Conservation (phyloP, 495 filamentous ascomycete species). For the Penicillium argentinense region DNA sequence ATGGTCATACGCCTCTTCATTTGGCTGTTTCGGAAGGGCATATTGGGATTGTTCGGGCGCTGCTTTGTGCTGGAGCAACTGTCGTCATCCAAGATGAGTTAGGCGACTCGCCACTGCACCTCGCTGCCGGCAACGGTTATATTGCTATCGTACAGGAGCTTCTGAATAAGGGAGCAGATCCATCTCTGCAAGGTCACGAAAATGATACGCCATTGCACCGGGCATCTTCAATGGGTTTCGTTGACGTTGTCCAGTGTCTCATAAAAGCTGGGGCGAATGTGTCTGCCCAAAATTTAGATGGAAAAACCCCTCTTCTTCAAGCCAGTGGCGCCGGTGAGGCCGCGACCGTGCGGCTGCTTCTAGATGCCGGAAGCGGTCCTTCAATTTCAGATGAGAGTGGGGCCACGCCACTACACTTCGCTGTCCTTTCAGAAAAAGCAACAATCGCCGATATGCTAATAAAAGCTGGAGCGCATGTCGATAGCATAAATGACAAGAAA, state of each 20-base stretch:
- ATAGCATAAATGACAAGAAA: background rate
- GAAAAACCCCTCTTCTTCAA: constrained; percentile 1
- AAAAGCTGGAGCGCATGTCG: background rate
- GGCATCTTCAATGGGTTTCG: background rate
- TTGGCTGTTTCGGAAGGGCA: constrained; percentile 1
- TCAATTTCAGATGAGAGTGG: constrained; percentile 1
- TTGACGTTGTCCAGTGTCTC: constrained; percentile 1
- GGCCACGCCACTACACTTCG: constrained; percentile 1
- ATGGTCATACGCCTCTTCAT: constrained; percentile 3
- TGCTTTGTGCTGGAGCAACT: background rate
- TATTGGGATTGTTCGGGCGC: background rate
- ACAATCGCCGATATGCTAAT: background rate
- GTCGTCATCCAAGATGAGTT: background rate
- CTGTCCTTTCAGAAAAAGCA: constrained; percentile 1
- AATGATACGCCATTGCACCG: background rate
- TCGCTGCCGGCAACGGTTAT: background rate
- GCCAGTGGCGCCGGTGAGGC: background rate
- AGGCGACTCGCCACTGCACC: background rate
- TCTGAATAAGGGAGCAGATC: background rate
- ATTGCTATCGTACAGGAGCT: constrained; percentile 1
- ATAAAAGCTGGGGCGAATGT: background rate
- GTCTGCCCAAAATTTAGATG: background rate
- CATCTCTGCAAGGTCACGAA: background rate
- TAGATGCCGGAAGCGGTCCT: background rate
- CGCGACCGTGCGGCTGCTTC: background rate